phyloP scores from a whole-genome alignment of 805 yeast genomes.

The Candida corydali region DNA sequence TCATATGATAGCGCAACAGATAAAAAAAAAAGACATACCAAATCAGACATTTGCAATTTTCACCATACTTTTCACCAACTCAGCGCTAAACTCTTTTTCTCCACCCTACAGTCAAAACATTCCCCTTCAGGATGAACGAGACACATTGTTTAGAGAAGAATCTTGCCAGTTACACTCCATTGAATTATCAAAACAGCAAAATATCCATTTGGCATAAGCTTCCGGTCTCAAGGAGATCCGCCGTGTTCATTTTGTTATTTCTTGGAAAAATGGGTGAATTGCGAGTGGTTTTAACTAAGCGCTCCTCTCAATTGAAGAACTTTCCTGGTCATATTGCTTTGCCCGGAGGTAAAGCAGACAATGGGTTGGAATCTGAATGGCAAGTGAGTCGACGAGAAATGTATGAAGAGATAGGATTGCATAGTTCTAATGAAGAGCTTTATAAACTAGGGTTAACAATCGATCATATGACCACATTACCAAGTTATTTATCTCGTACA shows the following conservation, averaged over 20 bases:
- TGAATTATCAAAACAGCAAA: slow-evolving; percentile 23
- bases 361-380: slow-evolving; percentile 59
- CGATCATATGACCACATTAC: slow-evolving; percentile 60
- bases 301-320: slow-evolving; percentile 63
- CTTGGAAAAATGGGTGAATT: slow-evolving; percentile 70
- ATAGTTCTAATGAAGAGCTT: slow-evolving; percentile 43
- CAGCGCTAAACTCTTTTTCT: no score
- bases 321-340: slow-evolving; percentile 90
- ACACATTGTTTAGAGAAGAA: no score
- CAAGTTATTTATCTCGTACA: slow-evolving; percentile 79
- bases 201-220: slow-evolving; percentile 56
- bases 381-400: slow-evolving; percentile 79
- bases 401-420: slow-evolving; percentile 80
- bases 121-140: no score
- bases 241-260: slow-evolving; percentile 74
- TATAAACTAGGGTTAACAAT: slow-evolving; percentile 50
- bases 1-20: no score
- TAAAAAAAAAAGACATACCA: no score
- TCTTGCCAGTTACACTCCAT: slow-evolving; percentile 19
- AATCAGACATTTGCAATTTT: no score
- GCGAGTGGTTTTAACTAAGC: slow-evolving; percentile 71
- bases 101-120: no score
- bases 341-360: slow-evolving; percentile 93
- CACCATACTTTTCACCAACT: no score
- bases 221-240: slow-evolving; percentile 68